Conservation (phyloP, 441 rosid species). For the Erodium texanum region DNA sequence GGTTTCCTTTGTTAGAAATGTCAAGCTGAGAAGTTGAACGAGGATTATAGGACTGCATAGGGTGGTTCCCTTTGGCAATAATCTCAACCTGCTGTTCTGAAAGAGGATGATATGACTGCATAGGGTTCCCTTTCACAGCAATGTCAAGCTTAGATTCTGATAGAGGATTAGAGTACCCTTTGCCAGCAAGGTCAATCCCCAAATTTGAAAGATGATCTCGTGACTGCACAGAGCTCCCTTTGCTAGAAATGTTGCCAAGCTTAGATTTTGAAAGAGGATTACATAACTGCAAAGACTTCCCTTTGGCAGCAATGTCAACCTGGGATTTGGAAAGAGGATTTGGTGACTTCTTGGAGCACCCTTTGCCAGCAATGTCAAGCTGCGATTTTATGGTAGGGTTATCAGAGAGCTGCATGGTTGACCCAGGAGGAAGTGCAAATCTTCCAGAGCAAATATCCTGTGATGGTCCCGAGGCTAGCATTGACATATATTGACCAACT, state of each 20-base stretch:
- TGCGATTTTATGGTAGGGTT: not conserved
- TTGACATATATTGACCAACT: constrained; percentile 5
- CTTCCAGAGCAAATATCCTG: constrained; percentile 4
- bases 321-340: not conserved
- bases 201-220: not conserved
- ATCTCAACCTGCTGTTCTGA: not conserved
- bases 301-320: not conserved
- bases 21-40: not conserved
- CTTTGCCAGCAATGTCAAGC: not conserved
- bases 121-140: not conserved
- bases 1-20: not conserved
- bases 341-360: not conserved
- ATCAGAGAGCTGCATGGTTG: not conserved
- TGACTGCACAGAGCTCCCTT: not conserved
- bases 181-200: not conserved
- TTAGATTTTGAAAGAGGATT: not conserved
- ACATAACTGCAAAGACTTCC: not conserved
- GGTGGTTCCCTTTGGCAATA: not conserved
- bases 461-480: not conserved
- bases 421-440: not conserved
- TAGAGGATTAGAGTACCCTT: not conserved
- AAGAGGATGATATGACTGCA: not conserved
- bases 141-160: not conserved
- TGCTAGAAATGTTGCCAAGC: not conserved
- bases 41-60: not conserved